Evolutionary conservation across 2,329 filamentous ascomycete species (phyloP).

Genomic region (Pseudogymnoascus sp.): DNA sequence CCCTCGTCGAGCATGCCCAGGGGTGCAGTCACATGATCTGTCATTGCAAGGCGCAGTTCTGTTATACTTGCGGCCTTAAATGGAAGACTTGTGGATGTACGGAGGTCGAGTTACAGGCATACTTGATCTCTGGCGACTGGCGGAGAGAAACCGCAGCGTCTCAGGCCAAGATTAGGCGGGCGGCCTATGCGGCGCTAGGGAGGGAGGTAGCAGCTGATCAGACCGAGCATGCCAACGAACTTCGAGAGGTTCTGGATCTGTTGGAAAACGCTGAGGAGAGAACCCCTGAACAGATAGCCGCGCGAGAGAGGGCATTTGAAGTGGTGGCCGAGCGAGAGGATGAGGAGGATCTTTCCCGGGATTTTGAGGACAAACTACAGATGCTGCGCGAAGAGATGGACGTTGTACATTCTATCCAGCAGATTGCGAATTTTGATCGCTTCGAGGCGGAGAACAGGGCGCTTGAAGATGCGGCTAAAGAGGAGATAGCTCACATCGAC

Average conservation of each 20-base stretch:
- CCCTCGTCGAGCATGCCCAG: constrained; percentile 66
- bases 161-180: constrained; percentile 17
- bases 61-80: constrained; percentile 64
- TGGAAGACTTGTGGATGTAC: constrained; percentile 68
- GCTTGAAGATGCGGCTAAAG: neutral
- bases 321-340: constrained; percentile 29
- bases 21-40: constrained; percentile 87
- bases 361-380: neutral
- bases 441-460: neutral
- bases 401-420: constrained; percentile 2
- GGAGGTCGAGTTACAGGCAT: constrained; percentile 34
- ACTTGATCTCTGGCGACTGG: constrained; percentile 32
- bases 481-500: neutral
- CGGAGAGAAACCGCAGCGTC: constrained; percentile 26
- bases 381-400: constrained; percentile 1
- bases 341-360: neutral
- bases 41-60: constrained; percentile 72
- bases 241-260: constrained; percentile 33
- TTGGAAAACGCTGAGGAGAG: constrained; percentile 42
- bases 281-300: constrained; percentile 34
- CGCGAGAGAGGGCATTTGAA: constrained; percentile 14
- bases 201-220: constrained; percentile 19
- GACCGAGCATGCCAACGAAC: neutral
- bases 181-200: constrained; percentile 25
- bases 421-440: neutral